Conservation (phyloP, 2,329 filamentous ascomycete species). For the Calycina marina region DNA sequence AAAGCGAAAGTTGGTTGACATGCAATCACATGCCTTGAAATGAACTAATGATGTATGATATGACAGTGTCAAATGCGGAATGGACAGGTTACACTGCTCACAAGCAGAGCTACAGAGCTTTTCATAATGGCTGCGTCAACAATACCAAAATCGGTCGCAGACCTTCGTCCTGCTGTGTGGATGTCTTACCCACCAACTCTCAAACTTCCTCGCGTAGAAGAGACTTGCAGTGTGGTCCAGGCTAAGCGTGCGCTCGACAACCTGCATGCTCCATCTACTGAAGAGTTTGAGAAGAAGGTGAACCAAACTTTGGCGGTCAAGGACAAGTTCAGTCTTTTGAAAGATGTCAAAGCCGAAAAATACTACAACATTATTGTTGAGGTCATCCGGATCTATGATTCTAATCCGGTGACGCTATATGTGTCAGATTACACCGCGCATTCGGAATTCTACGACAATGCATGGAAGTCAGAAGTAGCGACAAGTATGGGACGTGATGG, state of each 20-base stretch:
- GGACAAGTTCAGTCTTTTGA: slow-evolving; percentile 48
- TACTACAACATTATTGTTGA: slow-evolving; percentile 62
- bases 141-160: slow-evolving; percentile 22
- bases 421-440: slow-evolving; percentile 76
- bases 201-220: slow-evolving; percentile 7
- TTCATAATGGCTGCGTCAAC: slow-evolving; percentile 28
- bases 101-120: slow-evolving; percentile 28
- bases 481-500: slow-evolving; percentile 27
- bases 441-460: slow-evolving; percentile 35
- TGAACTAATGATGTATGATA: slow-evolving; percentile 4
- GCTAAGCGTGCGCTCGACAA: slow-evolving; percentile 33
- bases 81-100: slow-evolving; percentile 29
- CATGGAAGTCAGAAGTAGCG: slow-evolving; percentile 10
- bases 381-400: slow-evolving; percentile 43
- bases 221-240: slow-evolving; percentile 30
- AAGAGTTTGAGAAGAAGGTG: slow-evolving; percentile 28
- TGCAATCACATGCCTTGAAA: slow-evolving; percentile 18
- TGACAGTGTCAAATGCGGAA: slow-evolving; percentile 28
- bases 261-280: slow-evolving; percentile 26
- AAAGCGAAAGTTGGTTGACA: slow-evolving; percentile 28
- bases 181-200: slow-evolving; percentile 1
- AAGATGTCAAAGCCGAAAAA: slow-evolving; percentile 36
- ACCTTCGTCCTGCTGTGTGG: background rate
- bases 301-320: slow-evolving; percentile 29
- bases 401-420: slow-evolving; percentile 45